Evolutionary conservation across 1,284 basidiomycete genomes (phyloP).

Genomic region (Flammula alnicola): DNA sequence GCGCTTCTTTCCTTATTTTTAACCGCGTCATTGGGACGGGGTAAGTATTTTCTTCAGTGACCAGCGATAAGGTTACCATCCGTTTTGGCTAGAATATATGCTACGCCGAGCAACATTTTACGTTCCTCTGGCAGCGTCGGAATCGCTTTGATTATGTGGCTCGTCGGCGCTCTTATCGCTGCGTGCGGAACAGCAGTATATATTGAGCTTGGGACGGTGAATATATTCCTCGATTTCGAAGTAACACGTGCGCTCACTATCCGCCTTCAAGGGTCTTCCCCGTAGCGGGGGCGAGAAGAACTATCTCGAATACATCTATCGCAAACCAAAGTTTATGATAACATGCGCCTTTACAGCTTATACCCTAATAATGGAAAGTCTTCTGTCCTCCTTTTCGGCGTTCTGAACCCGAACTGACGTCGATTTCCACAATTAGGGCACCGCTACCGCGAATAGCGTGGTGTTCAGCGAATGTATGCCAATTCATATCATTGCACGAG

Average conservation of each 20-base stretch:
- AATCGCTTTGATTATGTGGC: slow-evolving; percentile 69
- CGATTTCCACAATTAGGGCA: slow-evolving; percentile 42
- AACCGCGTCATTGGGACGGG: slow-evolving; percentile 82
- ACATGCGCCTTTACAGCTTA: slow-evolving; percentile 67
- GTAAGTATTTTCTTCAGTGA: slow-evolving; percentile 37
- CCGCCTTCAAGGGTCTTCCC: slow-evolving; percentile 56
- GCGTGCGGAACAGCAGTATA: slow-evolving; percentile 72
- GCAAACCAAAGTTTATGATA: slow-evolving; percentile 61
- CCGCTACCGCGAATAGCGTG: slow-evolving; percentile 58
- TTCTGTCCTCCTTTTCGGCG: slow-evolving; percentile 7
- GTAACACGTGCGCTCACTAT: background rate
- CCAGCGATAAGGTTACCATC: background rate
- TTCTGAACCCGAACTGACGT: background rate
- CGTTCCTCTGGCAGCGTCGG: slow-evolving; percentile 68
- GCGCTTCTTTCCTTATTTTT: slow-evolving; percentile 72
- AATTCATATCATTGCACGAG: background rate
- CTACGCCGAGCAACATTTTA: slow-evolving; percentile 73
- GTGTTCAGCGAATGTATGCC: slow-evolving; percentile 69
- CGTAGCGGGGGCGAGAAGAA: slow-evolving; percentile 79
- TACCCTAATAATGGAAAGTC: slow-evolving; percentile 59
- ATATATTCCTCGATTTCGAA: slow-evolving; percentile 17
- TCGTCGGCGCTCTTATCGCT: slow-evolving; percentile 67
- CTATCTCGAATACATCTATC: slow-evolving; percentile 75
- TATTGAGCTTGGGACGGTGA: slow-evolving; percentile 73
- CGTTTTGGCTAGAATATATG: slow-evolving; percentile 60